Evolutionary conservation across 2,329 filamentous ascomycete species (phyloP).

Genomic region (Zarea fungicola): DNA sequence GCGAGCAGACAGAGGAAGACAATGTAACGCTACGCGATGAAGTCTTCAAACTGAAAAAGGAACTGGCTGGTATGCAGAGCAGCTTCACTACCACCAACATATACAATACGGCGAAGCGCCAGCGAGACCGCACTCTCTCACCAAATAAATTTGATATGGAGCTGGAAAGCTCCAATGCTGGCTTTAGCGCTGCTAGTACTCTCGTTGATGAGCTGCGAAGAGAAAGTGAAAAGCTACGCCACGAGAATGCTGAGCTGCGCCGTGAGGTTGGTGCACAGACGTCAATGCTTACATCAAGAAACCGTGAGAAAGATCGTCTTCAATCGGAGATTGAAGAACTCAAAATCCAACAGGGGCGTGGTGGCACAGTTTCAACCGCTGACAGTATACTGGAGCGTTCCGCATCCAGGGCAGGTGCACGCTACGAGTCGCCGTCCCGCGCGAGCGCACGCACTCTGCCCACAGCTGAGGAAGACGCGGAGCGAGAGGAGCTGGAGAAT

Average conservation of each 20-base stretch:
- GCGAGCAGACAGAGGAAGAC: slow-evolving; percentile 88
- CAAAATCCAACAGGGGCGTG: slow-evolving; percentile 78
- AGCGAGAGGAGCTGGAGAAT: slow-evolving; percentile 81
- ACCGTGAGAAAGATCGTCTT: slow-evolving; percentile 87
- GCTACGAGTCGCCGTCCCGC: slow-evolving; percentile 65
- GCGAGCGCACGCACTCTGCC: slow-evolving; percentile 62
- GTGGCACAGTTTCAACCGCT: slow-evolving; percentile 61
- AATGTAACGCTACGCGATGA: slow-evolving; percentile 81
- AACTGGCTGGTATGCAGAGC: slow-evolving; percentile 36
- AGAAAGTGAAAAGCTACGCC: slow-evolving; percentile 70
- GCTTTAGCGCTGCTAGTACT: slow-evolving; percentile 55
- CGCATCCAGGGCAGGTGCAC: slow-evolving; percentile 67
- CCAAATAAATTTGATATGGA: slow-evolving; percentile 42
- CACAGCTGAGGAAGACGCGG: slow-evolving; percentile 65
- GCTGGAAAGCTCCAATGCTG: slow-evolving; percentile 45
- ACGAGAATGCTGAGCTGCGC: slow-evolving; percentile 87
- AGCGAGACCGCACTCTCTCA: slow-evolving; percentile 40
- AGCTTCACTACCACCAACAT: slow-evolving; percentile 60
- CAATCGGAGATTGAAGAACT: slow-evolving; percentile 97
- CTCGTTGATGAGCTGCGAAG: slow-evolving; percentile 70
- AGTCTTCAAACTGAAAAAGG: slow-evolving; percentile 65
- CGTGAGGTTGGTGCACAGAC: slow-evolving; percentile 93
- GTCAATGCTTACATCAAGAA: slow-evolving; percentile 93
- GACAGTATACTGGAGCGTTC: slow-evolving; percentile 95
- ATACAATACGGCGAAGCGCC: slow-evolving; percentile 58